phyloP scores from a whole-genome alignment of 2,329 filamentous ascomycete genomes.

The Orbilia ellipsospora region DNA sequence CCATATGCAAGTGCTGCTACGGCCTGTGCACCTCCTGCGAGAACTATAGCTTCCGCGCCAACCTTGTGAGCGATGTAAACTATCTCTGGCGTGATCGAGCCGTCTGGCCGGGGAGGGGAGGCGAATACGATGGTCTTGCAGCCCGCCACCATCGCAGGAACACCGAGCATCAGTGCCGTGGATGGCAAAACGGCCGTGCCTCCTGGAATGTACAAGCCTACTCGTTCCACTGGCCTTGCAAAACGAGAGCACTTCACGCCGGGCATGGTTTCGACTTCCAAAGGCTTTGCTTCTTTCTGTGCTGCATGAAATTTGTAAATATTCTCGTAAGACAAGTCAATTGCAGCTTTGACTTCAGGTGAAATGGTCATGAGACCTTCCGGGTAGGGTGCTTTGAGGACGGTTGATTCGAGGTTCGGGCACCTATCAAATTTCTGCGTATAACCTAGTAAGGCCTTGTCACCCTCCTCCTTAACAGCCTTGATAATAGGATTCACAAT shows the following conservation, averaged over 20 bases:
- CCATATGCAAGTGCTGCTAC: conserved; percentile 97
- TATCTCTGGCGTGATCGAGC: conserved; percentile 92
- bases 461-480: conserved; percentile 82
- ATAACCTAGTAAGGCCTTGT: conserved; percentile 88
- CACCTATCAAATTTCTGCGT: conserved; percentile 99
- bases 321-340: conserved; percentile 92
- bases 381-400: conserved; percentile 89
- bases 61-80: conserved; percentile 98
- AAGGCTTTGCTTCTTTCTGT: conserved; percentile 82
- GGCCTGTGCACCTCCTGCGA: conserved; percentile 94
- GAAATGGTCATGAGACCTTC: conserved; percentile 84
- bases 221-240: conserved; percentile 88
- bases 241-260: conserved; percentile 95
- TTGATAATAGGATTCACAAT: conserved; percentile 93
- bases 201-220: conserved; percentile 95
- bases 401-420: conserved; percentile 86
- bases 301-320: conserved; percentile 94
- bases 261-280: conserved; percentile 96
- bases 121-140: conserved; percentile 95
- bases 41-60: conserved; percentile 92
- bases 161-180: conserved; percentile 96
- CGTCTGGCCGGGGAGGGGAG: conserved; percentile 87
- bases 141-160: conserved; percentile 96
- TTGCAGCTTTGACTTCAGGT: conserved; percentile 86
- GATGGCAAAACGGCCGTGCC: conserved; percentile 97